Evolutionary conservation across 805 yeast species (phyloP).

Genomic region (Candida hispaniensis): DNA sequence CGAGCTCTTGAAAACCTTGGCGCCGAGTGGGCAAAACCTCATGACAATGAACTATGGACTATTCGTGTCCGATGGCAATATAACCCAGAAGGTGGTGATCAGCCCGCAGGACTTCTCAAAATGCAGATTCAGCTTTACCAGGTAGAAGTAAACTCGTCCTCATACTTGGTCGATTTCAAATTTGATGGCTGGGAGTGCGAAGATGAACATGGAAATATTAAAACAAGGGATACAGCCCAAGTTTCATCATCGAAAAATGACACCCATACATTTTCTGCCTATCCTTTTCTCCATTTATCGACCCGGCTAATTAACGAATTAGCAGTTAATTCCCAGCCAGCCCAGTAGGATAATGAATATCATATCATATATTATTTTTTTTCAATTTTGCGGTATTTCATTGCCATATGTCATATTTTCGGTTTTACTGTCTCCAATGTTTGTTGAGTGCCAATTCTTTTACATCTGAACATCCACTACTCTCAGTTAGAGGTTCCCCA

Average conservation of each 20-base stretch:
- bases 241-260: slow-evolving; percentile 29
- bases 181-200: slow-evolving; percentile 87
- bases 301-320: slow-evolving; percentile 90
- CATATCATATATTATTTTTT: no score
- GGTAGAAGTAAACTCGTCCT: slow-evolving; percentile 84
- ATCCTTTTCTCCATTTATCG: slow-evolving; percentile 88
- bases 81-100: slow-evolving; percentile 31
- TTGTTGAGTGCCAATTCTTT: no score
- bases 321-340: slow-evolving; percentile 80
- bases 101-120: slow-evolving; percentile 42
- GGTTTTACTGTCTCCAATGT: no score
- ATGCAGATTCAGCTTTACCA: slow-evolving; percentile 96
- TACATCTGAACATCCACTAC: not conserved
- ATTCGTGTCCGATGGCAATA: slow-evolving; percentile 91
- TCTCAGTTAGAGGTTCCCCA: no score
- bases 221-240: slow-evolving; percentile 18
- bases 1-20: slow-evolving; percentile 87
- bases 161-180: slow-evolving; percentile 86
- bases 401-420: no score
- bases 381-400: no score
- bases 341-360: no score
- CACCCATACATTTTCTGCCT: slow-evolving; percentile 85
- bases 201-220: slow-evolving; percentile 15
- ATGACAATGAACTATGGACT: slow-evolving; percentile 93
- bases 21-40: slow-evolving; percentile 95